Percentiles rank a stretch among this genome's conserved stretches.
These are phyloP conservation scores for Metschnikowia amazonensis DNA, from an alignment of 805 yeast genomes.

Conservation along the genomic window DNA sequence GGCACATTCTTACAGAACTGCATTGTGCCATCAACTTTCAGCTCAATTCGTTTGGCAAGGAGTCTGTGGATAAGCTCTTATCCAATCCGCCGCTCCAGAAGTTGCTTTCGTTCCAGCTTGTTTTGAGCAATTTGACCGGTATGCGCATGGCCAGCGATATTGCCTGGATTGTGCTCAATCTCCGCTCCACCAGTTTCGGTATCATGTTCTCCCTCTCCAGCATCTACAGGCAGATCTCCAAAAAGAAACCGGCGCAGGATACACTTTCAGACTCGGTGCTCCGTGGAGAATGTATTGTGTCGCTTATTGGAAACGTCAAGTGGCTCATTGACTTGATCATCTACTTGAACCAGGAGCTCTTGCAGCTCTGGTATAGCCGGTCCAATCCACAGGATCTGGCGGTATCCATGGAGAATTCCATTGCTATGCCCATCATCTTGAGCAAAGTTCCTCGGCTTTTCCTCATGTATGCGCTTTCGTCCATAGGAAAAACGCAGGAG, in stretches of 20 bases:
- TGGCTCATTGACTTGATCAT: constrained; percentile 84
- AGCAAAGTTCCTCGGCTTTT: constrained; percentile 70
- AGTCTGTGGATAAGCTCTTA: constrained; percentile 69
- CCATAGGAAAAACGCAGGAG: constrained; percentile 59
- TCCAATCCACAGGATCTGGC: constrained; percentile 17
- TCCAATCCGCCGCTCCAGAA: constrained; percentile 77
- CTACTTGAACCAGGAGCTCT: constrained; percentile 67
- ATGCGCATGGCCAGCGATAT: constrained; percentile 40
- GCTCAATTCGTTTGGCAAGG: constrained; percentile 60
- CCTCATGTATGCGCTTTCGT: constrained; percentile 61
- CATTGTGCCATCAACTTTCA: constrained; percentile 74
- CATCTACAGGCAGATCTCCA: constrained; percentile 61
- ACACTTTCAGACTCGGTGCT: constrained; percentile 49
- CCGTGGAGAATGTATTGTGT: constrained; percentile 59
- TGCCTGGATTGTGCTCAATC: constrained; percentile 62
- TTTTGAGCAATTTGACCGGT: constrained; percentile 47
- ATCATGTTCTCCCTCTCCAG: constrained; percentile 59
- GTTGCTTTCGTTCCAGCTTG: constrained; percentile 63
- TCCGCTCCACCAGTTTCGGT: constrained; percentile 69
- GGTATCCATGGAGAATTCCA: constrained; percentile 31
- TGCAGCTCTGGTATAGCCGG: constrained; percentile 39
- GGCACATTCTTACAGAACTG: constrained; percentile 55
- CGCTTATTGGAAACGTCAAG: constrained; percentile 69
- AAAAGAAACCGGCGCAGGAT: constrained; percentile 52
- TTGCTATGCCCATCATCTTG: constrained; percentile 56